Evolutionary conservation across 2,329 filamentous ascomycete species (phyloP).

Genomic region (Plectosphaerella plurivora): DNA sequence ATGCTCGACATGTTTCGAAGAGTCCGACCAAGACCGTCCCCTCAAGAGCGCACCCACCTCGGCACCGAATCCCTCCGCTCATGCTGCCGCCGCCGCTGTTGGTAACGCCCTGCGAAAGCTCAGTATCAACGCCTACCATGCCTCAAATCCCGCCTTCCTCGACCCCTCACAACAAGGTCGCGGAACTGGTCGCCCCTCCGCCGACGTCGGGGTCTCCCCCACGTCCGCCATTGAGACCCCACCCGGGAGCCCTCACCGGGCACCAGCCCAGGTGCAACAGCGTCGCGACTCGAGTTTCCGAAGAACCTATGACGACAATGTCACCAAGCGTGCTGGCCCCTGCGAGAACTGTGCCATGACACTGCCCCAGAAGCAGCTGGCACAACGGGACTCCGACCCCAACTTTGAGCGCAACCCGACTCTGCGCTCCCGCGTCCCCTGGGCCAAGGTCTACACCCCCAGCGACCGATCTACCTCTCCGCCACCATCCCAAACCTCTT

Average conservation of each 20-base stretch:
- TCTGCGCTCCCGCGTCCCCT: constrained; percentile 56
- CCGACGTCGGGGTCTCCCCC: constrained; percentile 23
- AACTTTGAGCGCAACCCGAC: constrained; percentile 47
- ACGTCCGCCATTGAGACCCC: constrained; percentile 49
- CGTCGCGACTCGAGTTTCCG: constrained; percentile 56
- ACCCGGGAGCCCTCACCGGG: constrained; percentile 48
- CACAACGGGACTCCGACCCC: constrained; percentile 16
- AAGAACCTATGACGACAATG: constrained; percentile 62
- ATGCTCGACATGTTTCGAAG: constrained; percentile 55
- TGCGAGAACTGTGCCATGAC: constrained; percentile 68
- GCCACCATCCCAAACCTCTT: constrained; percentile 45
- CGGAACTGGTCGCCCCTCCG: constrained; percentile 23
- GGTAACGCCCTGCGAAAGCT: constrained; percentile 44
- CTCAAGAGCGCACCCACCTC: constrained; percentile 33
- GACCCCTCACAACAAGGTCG: no score
- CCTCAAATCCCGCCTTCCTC: no score
- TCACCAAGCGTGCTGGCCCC: constrained; percentile 57
- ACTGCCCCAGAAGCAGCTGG: constrained; percentile 45
- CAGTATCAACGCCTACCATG: constrained; percentile 35
- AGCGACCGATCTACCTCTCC: constrained; percentile 40
- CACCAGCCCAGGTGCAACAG: constrained; percentile 27
- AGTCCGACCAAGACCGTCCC: constrained; percentile 28
- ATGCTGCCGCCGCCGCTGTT: constrained; percentile 28
- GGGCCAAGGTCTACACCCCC: constrained; percentile 51
- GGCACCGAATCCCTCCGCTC: constrained; percentile 25